phyloP scores from a whole-genome alignment of 768 basidiomycete genomes.

The Paxillus rubicundulus region DNA sequence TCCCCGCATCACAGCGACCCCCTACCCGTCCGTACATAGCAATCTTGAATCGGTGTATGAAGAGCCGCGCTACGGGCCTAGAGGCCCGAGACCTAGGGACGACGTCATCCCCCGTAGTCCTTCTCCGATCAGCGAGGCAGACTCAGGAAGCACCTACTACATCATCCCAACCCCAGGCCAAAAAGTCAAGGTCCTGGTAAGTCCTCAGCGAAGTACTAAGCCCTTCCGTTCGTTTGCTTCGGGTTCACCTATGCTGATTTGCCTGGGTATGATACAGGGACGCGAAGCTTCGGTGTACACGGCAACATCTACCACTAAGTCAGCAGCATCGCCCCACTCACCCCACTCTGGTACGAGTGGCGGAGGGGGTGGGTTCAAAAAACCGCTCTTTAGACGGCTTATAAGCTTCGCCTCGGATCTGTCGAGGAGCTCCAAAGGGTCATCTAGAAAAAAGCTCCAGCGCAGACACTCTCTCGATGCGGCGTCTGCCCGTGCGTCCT shows the following conservation, averaged over 20 bases:
- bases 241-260: conserved; percentile 29
- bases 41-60: conserved; percentile 38
- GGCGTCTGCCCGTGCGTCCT: conserved; percentile 15
- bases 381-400: conserved; percentile 61
- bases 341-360: conserved; percentile 25
- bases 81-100: conserved; percentile 27
- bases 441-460: conserved; percentile 40
- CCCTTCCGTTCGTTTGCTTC: conserved; percentile 12
- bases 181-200: conserved; percentile 72
- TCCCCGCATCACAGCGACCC: conserved; percentile 40
- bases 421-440: conserved; percentile 20
- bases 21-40: conserved; percentile 41
- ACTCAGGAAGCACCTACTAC: conserved; percentile 73
- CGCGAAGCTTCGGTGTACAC: conserved; percentile 54
- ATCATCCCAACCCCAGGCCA: conserved; percentile 69
- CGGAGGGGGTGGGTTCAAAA: conserved; percentile 35
- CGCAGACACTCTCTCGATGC: conserved; percentile 52
- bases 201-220: conserved; percentile 27
- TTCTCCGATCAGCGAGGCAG: conserved; percentile 34
- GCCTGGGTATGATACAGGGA: conserved; percentile 31
- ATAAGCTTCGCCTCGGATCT: conserved; percentile 51
- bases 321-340: conserved; percentile 50
- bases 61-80: conserved; percentile 32
- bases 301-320: conserved; percentile 57
- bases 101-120: conserved; percentile 22